Base-by-base conservation (phyloP, 2,329 filamentous ascomycete species). In the Fusarium odoratissimum region DNA sequence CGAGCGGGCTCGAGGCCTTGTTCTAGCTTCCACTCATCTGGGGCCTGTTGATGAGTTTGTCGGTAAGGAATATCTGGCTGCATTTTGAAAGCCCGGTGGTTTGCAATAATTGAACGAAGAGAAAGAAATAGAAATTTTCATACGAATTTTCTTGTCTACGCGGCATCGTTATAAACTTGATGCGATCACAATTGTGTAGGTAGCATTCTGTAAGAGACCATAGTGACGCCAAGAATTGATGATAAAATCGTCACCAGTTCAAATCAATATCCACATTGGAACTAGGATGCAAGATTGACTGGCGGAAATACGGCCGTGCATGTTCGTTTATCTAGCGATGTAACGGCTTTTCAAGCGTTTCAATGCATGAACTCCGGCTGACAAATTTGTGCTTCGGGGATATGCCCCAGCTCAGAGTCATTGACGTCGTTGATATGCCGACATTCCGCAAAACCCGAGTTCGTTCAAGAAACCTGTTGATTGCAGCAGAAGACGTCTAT, bases 21-120 rank as follows among this genome's bases (percentile, higher is more conserved):
- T 61, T 88, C 86, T 46, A 88, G 83, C 72, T 83, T 86, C 86
- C 86, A 88, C 77, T 88, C 86, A 80, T 88, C 84, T 1, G 84
- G 11, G 55, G 54, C 59, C 8, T 64, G 59, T 21, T 21, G 3
- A 3, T 19, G 42, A 5, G 59, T 9, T n/a, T 56, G 30, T 28
- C 57, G 58, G 30, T n/a, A 23, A 0, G 48, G 48, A 21, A 64
- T 48, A 16, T 48, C 59, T 17, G 60, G 21, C 37, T 42, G 48
- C 63, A 65, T 65, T 6, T 6, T 31, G 28, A 28, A 35, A 3
- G 1, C 10, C 3, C 4, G 25, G 11, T 5, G 13, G n/a, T 14
- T n/a, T n/a, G 8, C 2, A n/a, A 2, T 21, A 4, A 4, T 10
- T 14, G 10, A 35, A 12, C 6, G 10, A 35, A 19, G 11, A 10